Percentiles rank a stretch among this genome's conserved stretches.
These are phyloP conservation scores for Xylaria scruposa DNA, from an alignment of 495 filamentous ascomycete genomes.

Conservation along the genomic window DNA sequence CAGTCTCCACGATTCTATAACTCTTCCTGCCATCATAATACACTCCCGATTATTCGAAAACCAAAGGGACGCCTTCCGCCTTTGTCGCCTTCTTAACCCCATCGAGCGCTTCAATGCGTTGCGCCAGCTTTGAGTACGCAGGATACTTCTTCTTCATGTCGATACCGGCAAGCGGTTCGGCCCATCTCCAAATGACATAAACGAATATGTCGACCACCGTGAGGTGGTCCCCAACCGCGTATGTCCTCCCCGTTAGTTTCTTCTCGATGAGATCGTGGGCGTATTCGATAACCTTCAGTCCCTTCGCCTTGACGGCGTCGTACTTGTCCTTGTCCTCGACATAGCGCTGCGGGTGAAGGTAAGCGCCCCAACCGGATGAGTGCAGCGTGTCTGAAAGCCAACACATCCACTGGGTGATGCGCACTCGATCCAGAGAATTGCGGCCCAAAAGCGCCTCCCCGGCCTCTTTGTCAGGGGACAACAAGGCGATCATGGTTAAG, in stretches of 20 bases:
- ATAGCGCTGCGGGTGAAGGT: constrained; percentile 36
- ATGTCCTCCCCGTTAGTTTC: constrained; percentile 19
- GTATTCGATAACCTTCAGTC: constrained; percentile 29
- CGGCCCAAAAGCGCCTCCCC: constrained; percentile 37
- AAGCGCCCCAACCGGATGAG: constrained; percentile 34
- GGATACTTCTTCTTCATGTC: constrained; percentile 39
- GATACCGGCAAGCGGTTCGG: constrained; percentile 13
- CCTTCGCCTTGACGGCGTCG: constrained; percentile 31
- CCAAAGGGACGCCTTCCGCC: constrained; percentile 5
- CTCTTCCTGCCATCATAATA: not conserved
- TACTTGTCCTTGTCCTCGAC: constrained; percentile 34
- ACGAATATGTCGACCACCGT: constrained; percentile 49
- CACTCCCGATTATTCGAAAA: not conserved
- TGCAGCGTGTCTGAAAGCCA: constrained; percentile 50
- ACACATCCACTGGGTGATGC: constrained; percentile 48
- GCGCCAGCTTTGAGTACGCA: constrained; percentile 34
- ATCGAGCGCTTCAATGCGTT: constrained; percentile 26
- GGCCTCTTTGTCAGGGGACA: constrained; percentile 34
- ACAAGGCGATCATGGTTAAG: constrained; percentile 37
- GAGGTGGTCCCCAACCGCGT: constrained; percentile 41
- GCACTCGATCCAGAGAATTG: constrained; percentile 38
- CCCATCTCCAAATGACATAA: constrained; percentile 46
- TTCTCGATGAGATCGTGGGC: constrained; percentile 40
- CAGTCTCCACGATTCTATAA: not conserved
- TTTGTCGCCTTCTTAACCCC: constrained; percentile 30